Conservation (phyloP, 1,139 yeast species). For the Geotrichum australiense region DNA sequence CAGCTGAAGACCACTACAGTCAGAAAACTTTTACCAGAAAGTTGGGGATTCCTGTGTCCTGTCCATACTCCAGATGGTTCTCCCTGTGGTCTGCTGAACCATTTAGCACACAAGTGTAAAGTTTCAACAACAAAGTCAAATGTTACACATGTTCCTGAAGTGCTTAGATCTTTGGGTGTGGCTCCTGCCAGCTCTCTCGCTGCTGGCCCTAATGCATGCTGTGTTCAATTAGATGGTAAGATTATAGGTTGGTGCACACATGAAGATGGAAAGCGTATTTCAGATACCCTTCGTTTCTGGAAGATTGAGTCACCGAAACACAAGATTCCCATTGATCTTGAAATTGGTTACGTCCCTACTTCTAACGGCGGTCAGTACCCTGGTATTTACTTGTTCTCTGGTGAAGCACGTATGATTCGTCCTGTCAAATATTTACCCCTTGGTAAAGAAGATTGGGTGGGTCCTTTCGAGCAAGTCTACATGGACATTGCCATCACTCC, state of each 20-base stretch:
- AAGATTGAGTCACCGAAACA: constrained; percentile 68
- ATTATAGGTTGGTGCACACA: constrained; percentile 94
- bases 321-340: constrained; percentile 76
- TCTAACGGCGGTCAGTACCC: constrained; percentile 95
- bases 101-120: constrained; percentile 89
- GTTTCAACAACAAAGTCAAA: constrained; percentile 74
- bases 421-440: constrained; percentile 88
- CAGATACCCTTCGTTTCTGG: constrained; percentile 89
- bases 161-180: constrained; percentile 72
- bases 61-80: constrained; percentile 99
- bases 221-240: constrained; percentile 90
- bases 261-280: constrained; percentile 75
- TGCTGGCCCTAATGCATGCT: constrained; percentile 81
- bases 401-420: constrained; percentile 91
- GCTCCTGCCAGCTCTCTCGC: constrained; percentile 61
- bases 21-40: constrained; percentile 91
- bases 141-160: constrained; percentile 61
- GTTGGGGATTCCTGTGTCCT: constrained; percentile 99
- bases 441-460: constrained; percentile 76
- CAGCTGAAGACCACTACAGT: constrained; percentile 96
- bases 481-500: constrained; percentile 96
- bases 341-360: constrained; percentile 93
- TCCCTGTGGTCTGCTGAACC: constrained; percentile 97
- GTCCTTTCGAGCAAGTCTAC: constrained; percentile 97
- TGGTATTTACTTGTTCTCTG: constrained; percentile 85